A percentile compares a stretch with the other conserved stretches of the same genome.
Conservation (phyloP, 2,329 filamentous ascomycete species). For the Helminthosporium solani region DNA sequence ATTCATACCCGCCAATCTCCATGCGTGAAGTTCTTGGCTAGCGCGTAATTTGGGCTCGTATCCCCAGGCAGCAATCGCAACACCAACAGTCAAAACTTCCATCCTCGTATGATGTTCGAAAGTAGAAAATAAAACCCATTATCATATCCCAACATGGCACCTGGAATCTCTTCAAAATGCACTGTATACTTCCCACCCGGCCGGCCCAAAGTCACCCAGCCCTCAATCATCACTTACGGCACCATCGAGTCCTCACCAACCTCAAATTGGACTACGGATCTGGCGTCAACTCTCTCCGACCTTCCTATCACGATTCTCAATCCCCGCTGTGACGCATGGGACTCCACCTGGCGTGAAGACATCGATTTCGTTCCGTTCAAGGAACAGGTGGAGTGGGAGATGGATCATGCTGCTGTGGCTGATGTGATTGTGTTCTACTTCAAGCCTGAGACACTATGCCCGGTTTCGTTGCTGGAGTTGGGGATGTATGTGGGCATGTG, state of each 20-base stretch:
- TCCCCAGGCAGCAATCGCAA: neutral
- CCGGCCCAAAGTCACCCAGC: slow-evolving; percentile 15
- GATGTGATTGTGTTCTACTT: slow-evolving; percentile 61
- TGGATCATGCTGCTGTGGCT: slow-evolving; percentile 56
- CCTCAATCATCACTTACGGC: slow-evolving; percentile 60
- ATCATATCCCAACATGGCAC: no score
- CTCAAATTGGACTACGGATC: slow-evolving; percentile 53
- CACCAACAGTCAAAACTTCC: no score
- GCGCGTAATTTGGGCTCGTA: neutral
- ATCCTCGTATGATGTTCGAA: no score
- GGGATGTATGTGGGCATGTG: slow-evolving; percentile 51
- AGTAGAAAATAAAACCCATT: no score
- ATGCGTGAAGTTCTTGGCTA: neutral
- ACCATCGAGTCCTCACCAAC: slow-evolving; percentile 46
- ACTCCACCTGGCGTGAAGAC: slow-evolving; percentile 58
- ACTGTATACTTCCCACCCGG: slow-evolving; percentile 25
- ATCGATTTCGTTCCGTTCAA: slow-evolving; percentile 51
- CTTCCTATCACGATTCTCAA: slow-evolving; percentile 58
- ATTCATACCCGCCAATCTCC: no score
- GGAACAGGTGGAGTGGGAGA: slow-evolving; percentile 64
- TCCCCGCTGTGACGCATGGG: slow-evolving; percentile 60
- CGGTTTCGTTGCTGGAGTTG: slow-evolving; percentile 61
- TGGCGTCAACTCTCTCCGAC: slow-evolving; percentile 44
- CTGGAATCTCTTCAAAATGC: slow-evolving; percentile 9
- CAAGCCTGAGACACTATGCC: slow-evolving; percentile 52